phyloP scores from a whole-genome alignment of 495 filamentous ascomycete species.

The Xylaria nigripes region DNA sequence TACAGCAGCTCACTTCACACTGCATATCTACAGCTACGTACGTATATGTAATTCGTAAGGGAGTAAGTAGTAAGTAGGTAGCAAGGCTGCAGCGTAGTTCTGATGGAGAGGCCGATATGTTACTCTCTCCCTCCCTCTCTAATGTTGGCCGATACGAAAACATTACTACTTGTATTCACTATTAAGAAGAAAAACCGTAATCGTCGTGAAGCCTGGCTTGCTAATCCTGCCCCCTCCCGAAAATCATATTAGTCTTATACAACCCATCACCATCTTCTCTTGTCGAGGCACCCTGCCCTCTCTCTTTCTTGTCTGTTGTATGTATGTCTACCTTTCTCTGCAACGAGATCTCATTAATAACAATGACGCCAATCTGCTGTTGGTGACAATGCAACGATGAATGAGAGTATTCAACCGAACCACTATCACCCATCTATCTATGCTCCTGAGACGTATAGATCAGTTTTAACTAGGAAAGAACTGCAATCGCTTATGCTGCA shows the following conservation, averaged over 20 bases:
- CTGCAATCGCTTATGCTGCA: background rate
- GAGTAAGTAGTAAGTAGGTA: too few species aligned
- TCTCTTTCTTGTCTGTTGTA: conserved; percentile 2
- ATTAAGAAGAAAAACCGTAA: conserved; percentile 8
- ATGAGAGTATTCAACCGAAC: conserved; percentile 11
- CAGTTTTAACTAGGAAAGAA: conserved; percentile 5
- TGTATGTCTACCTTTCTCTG: conserved; percentile 6
- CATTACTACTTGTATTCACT: conserved; percentile 24
- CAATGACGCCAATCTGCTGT: background rate
- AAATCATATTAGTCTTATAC: conserved; percentile 14
- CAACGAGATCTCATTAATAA: background rate
- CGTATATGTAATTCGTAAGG: too few species aligned
- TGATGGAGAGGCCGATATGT: too few species aligned
- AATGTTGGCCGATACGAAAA: too few species aligned
- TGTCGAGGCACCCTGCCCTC: background rate
- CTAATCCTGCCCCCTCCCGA: conserved; percentile 4
- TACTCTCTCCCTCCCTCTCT: too few species aligned
- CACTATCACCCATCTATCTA: conserved; percentile 3
- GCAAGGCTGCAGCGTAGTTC: too few species aligned
- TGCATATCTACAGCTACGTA: too few species aligned
- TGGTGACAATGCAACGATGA: conserved; percentile 1
- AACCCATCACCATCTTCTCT: conserved; percentile 3
- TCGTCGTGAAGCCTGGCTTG: conserved; percentile 7
- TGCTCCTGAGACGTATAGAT: conserved; percentile 8
- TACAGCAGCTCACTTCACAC: too few species aligned